Percentiles rank a stretch among this genome's conserved stretches.
Evolutionary conservation across 2,329 filamentous ascomycete species (phyloP).

Genomic region (Trichothecium roseum): DNA sequence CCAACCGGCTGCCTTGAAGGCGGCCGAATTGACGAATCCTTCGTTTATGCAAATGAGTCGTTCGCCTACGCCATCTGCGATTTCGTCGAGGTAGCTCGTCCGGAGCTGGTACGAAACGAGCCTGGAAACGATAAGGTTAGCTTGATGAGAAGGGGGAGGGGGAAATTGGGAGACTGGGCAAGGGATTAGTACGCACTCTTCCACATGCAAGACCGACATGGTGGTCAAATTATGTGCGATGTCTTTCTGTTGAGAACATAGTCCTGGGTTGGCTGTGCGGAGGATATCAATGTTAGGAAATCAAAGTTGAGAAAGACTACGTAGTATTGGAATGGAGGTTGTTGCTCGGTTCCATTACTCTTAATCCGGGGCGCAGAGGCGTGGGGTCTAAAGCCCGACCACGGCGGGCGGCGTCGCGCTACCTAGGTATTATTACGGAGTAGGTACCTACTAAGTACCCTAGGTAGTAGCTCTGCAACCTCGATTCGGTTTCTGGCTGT

Average conservation of each 20-base stretch:
- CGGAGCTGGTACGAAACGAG: slow-evolving; percentile 76
- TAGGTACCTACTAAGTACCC: no score
- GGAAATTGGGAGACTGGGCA: background rate
- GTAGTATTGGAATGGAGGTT: no score
- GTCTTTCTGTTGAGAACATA: background rate
- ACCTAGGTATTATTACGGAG: background rate
- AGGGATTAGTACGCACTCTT: slow-evolving; percentile 19
- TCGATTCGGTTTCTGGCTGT: background rate
- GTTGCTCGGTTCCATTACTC: no score
- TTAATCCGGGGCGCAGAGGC: no score
- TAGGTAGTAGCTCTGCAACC: no score
- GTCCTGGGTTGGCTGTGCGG: no score
- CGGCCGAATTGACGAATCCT: slow-evolving; percentile 65
- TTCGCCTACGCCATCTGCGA: slow-evolving; percentile 77
- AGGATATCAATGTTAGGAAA: background rate
- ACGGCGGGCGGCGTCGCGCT: background rate
- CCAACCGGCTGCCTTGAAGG: slow-evolving; percentile 79
- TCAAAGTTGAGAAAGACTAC: background rate
- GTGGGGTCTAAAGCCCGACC: background rate
- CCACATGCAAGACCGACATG: slow-evolving; percentile 28
- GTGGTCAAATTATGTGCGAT: slow-evolving; percentile 3
- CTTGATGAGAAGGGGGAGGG: background rate
- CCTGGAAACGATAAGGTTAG: no score
- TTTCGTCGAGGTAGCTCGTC: slow-evolving; percentile 67
- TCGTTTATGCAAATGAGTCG: slow-evolving; percentile 75